Evolutionary conservation across 2,329 filamentous ascomycete species (phyloP), one percentile per base, ranked within the genome.

Genomic region (Apiospora koreana): DNA sequence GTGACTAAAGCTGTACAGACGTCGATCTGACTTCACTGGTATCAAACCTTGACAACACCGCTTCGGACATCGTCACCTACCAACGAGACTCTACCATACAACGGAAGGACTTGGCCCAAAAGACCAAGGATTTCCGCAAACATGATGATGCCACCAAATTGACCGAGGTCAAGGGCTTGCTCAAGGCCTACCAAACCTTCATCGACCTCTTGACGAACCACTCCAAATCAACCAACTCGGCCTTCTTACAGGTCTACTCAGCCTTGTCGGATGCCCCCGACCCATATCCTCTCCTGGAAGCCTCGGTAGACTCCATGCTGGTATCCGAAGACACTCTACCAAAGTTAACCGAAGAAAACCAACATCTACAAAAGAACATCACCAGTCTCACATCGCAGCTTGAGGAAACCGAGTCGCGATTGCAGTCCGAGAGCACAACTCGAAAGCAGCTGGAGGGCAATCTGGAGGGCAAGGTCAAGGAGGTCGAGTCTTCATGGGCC

Each of bases 81-180:
- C 97, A 99, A 79, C 90, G 95, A 76, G 96, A 98, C 81, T 94
- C 95, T n/a, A 92, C 97, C 5, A 92, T 98, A 0, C 95, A 99
- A 80, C 89, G 96, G 68, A 99, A 99, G 80, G 97, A 99, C 72
- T 86, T 99, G 25, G 96, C 97, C n/a, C 95, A 98, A 79, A 98
- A 98, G 86, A 99, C 96, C 0, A 99, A 99, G 78, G 95, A 98
- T 77, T 99, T 98, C 76, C 88, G 95, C 72, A 98, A 98, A 81
- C 87, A 97, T 14, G 95, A 98, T 76, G 79, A 99, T 85, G 85
- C 92, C 14, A 89, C 89, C 70, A 99, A 98, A 81, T 83, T 99
- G 69, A 86, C 86, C 6, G 96, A 99, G 81, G 91, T 97, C 84
- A 99, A 98, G 83, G 90, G 90, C 48, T 83, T 99, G 67, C 83